A percentile compares a stretch with the other conserved stretches of the same genome.
Conservation (phyloP, 1,284 basidiomycete species). For the Porogramme epimiltina region DNA sequence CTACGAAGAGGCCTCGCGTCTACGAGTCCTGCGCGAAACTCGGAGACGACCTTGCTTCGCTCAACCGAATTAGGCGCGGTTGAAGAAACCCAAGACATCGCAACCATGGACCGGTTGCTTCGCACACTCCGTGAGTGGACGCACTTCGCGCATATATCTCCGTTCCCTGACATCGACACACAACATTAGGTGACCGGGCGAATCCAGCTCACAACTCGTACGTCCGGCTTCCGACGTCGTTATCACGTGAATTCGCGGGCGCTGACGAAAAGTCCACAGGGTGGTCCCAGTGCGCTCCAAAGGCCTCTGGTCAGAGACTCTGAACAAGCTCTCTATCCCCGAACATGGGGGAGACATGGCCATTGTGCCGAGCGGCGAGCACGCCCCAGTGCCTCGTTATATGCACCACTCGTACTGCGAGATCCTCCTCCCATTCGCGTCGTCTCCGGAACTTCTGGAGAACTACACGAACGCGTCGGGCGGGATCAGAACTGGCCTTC, state of each 20-base stretch:
- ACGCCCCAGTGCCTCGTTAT: constrained; percentile 43
- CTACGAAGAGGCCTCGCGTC: constrained; percentile 11
- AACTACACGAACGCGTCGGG: constrained; percentile 71
- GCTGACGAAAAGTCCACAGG: constrained; percentile 6
- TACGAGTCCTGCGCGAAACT: constrained; percentile 11
- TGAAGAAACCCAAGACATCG: constrained; percentile 61
- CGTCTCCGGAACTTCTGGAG: constrained; percentile 58
- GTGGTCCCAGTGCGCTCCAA: constrained; percentile 25
- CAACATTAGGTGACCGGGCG: constrained; percentile 46
- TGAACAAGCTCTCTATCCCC: constrained; percentile 37
- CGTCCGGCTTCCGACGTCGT: background rate
- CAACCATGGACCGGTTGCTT: constrained; percentile 58
- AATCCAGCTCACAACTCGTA: constrained; percentile 60
- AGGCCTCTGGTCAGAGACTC: constrained; percentile 58
- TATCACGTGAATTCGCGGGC: no score
- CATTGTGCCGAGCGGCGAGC: constrained; percentile 14
- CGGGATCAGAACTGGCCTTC: constrained; percentile 69
- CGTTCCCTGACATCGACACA: background rate
- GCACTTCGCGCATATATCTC: background rate
- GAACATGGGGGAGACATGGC: background rate
- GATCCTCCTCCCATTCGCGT: constrained; percentile 61
- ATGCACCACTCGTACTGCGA: constrained; percentile 77
- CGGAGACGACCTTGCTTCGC: constrained; percentile 18
- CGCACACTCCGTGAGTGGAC: constrained; percentile 53
- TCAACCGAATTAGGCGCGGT: constrained; percentile 33